Evolutionary conservation across 2,329 filamentous ascomycete genomes (phyloP).

Genomic region (Sporothrix protearum): DNA sequence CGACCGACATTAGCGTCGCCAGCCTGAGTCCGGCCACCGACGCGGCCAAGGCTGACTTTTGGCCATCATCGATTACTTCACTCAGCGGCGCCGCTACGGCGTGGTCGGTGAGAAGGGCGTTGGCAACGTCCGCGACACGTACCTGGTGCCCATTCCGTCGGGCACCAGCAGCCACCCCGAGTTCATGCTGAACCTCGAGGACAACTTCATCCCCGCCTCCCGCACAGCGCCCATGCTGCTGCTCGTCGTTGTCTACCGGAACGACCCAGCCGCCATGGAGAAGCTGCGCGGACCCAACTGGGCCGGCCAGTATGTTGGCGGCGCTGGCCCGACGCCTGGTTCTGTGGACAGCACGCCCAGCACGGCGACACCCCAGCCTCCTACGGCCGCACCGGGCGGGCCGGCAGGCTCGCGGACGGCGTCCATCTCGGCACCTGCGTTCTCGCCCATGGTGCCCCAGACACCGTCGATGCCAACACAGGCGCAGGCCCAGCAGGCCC

Average conservation of each 20-base stretch:
- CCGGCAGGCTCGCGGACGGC: slow-evolving; percentile 37
- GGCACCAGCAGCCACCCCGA: slow-evolving; percentile 71
- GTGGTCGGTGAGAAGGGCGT: slow-evolving; percentile 75
- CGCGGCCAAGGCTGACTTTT: slow-evolving; percentile 62
- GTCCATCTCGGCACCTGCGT: slow-evolving; percentile 49
- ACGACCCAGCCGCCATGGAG: slow-evolving; percentile 46
- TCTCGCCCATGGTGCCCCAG: slow-evolving; percentile 52
- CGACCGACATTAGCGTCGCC: slow-evolving; percentile 80
- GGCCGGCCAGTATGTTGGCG: slow-evolving; percentile 31
- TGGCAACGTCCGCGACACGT: slow-evolving; percentile 80
- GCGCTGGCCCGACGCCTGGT: neutral
- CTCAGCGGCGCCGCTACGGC: slow-evolving; percentile 75
- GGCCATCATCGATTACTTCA: slow-evolving; percentile 82
- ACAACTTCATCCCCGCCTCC: slow-evolving; percentile 71
- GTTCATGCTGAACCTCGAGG: slow-evolving; percentile 83
- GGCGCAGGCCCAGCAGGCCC: slow-evolving; percentile 25
- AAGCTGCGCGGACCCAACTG: slow-evolving; percentile 36
- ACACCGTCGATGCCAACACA: slow-evolving; percentile 33
- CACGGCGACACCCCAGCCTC: slow-evolving; percentile 7
- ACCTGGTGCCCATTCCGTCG: slow-evolving; percentile 79
- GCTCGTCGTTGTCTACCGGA: slow-evolving; percentile 78
- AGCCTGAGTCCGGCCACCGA: slow-evolving; percentile 64
- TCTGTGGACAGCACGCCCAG: slow-evolving; percentile 15
- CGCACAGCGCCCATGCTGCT: slow-evolving; percentile 74
- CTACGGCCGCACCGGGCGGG: slow-evolving; percentile 25